Evolutionary conservation across 1,284 basidiomycete genomes (phyloP).

Genomic region (Meira miltonrushii): DNA sequence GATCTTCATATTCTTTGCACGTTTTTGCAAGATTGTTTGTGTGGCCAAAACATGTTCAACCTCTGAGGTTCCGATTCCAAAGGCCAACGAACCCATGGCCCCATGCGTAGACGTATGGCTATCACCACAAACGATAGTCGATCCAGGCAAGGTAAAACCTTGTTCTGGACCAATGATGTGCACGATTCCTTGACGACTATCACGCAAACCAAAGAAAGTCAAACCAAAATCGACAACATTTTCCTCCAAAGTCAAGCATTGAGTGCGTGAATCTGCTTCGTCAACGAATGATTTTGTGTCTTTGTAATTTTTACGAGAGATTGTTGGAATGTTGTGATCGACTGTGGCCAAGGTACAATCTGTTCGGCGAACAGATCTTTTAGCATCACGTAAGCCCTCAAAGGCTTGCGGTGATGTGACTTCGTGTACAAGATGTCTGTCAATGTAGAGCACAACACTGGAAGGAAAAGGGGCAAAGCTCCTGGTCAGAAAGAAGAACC

Average conservation of each 20-base stretch:
- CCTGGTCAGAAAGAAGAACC: neutral
- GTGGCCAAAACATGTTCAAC: conserved; percentile 52
- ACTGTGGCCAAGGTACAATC: conserved; percentile 52
- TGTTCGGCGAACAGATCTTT: conserved; percentile 39
- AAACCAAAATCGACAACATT: conserved; percentile 50
- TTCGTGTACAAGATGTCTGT: conserved; percentile 50
- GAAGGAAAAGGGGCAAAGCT: conserved; percentile 21
- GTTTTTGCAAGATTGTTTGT: conserved; percentile 49
- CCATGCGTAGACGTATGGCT: conserved; percentile 52
- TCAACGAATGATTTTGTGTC: conserved; percentile 49
- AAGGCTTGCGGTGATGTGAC: conserved; percentile 51
- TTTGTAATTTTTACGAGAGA: conserved; percentile 41
- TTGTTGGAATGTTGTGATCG: conserved; percentile 52
- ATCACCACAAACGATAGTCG: conserved; percentile 51
- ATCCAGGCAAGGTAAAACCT: conserved; percentile 49
- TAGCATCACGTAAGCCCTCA: conserved; percentile 46
- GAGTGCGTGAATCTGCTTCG: conserved; percentile 47
- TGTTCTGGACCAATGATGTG: conserved; percentile 51
- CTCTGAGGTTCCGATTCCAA: conserved; percentile 51
- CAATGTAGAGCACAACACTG: conserved; percentile 49
- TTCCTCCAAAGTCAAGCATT: conserved; percentile 49
- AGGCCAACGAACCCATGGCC: conserved; percentile 50
- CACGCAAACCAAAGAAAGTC: conserved; percentile 50
- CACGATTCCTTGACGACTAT: conserved; percentile 50
- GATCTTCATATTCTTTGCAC: conserved; percentile 49